Conservation (phyloP, 108 stramenopile species). For the Poteriospumella lacustris region DNA sequence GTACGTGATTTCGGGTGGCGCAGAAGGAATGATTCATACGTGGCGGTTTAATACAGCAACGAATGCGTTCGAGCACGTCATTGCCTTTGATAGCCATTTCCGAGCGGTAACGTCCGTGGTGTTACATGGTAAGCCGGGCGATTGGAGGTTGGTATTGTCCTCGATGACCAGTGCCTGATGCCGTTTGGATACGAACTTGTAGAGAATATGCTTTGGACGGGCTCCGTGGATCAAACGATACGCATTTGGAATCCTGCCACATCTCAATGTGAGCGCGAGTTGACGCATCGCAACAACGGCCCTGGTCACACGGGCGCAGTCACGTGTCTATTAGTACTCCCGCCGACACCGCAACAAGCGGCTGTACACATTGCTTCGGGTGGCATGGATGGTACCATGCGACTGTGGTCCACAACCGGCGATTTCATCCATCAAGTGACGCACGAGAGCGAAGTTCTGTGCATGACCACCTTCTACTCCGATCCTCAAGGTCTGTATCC, state of each 20-base stretch:
- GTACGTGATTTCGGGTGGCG: background rate
- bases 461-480: background rate
- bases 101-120: background rate
- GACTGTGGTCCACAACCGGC: background rate
- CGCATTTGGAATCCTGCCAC: background rate
- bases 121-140: no score
- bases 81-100: background rate
- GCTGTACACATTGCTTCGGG: background rate
- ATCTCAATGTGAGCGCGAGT: background rate
- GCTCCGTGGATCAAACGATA: background rate
- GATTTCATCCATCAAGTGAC: background rate
- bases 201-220: background rate
- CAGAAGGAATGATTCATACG: background rate
- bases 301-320: background rate
- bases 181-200: no score
- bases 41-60: background rate
- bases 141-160: no score
- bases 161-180: no score
- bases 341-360: background rate
- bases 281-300: background rate
- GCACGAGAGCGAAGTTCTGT: background rate
- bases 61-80: background rate
- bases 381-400: background rate
- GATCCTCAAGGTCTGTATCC: background rate
- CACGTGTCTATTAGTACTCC: background rate